Base-by-base conservation (phyloP, 2,329 filamentous ascomycete genomes). In the Lasiodiplodia sp. region DNA sequence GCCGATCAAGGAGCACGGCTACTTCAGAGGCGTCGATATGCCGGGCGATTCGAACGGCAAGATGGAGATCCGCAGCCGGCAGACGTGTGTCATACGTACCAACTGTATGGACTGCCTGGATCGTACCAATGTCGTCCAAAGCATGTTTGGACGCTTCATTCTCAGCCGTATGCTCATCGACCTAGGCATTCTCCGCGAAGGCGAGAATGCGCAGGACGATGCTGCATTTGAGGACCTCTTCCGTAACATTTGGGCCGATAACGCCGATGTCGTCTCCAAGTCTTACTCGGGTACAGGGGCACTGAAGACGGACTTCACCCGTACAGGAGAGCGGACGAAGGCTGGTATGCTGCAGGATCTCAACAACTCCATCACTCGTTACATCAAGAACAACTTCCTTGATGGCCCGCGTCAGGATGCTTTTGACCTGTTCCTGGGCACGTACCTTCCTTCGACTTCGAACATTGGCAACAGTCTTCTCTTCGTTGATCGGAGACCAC, bases 51-150 rank as follows among this genome's bases (percentile, higher is more conserved):
- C 85, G 62, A 86, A 90, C 69, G 92, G 91, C 37, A 88, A 88
- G 21, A 86, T 97, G 14, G 95, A 98, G 74, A 88, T 93, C 40
- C 90, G 94, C 71, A 90, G 88, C 70, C 86, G 88, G 72, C 96
- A 99, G 84, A 93, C 90, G 1, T 94, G 92, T 70, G 94, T 98
- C 18, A 94, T 99, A 72, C 91, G 96, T 66, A 97, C 96, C 49
- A 99, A 99, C 80, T 99, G 96, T 83, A 99, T 99, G 96, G 96
- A 99, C 81, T 99, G 96, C 73, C 87, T 99, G 16, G 96, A 99
- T 80, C 92, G 96, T 66, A 99, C 96, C 66, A 99, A 99, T 75
- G 94, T 99, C 7, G 93, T 99, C 3, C 96, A 99, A 82, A 97
- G 93, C 79, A 97, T 98, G 92, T 88, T 99, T 69, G 96, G 92